Evolutionary conservation across 768 basidiomycete genomes (phyloP), one percentile per base, ranked within the genome.

Genomic region (Tricholoma bakamatsutake): DNA sequence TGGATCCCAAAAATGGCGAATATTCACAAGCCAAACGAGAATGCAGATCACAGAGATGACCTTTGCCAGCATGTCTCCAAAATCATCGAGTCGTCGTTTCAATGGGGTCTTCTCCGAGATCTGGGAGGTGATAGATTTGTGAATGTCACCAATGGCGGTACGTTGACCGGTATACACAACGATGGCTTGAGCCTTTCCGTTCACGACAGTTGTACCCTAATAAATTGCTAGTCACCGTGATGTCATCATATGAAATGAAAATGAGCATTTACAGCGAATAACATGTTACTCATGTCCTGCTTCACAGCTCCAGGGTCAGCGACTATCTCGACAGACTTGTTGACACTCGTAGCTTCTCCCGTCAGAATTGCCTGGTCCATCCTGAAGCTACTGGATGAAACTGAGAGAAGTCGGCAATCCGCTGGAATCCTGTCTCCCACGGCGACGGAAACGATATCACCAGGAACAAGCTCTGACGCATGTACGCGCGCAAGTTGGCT

Each of bases 31-130:
- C 96, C 96, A 99, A 60, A 99, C 96, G 58, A 99, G 85, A 57
- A 99, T 78, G 64, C 96, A 99, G 64, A 98, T 97, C 59, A 97
- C 92, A 43, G 87, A 82, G 72, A 99, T 99, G 70, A 98, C 95
- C 70, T 98, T 98, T 28, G 96, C 96, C 50, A 99, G 81, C 81
- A 88, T 87, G 66, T 99, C 95, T 56, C 96, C 96, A 62, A 99
- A 99, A 68, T 99, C 96, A 69, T 99, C 96, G 46, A 99, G 80
- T 71, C 98, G 98, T 59, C 91, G 87, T 72, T 99, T 99, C 50
- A 99, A 74, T 0, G 96, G 96, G 0, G 96, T 99, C 79, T 98
- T 98, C 64, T 98, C 95, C 53, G 80, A 84, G 61, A 95, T 95
- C 69, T 96, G 93, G 31, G 87, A 81, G 5, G 90, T 83, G 69